Evolutionary conservation across 768 basidiomycete genomes (phyloP).

Genomic region (Mycena indigotica): DNA sequence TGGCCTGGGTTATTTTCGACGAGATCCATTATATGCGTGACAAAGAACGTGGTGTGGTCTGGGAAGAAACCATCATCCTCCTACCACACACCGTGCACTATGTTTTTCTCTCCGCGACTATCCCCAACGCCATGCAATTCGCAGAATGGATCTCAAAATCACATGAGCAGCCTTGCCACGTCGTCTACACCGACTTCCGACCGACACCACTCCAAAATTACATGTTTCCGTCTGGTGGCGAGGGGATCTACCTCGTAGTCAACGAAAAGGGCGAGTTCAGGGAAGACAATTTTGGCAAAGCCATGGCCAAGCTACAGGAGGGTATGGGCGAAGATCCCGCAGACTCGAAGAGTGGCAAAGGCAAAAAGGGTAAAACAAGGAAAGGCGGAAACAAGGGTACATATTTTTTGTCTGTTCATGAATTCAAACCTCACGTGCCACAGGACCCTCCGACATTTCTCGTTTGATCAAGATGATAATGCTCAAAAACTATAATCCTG

Average conservation of each 20-base stretch:
- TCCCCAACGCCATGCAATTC: conserved; percentile 99
- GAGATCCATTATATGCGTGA: conserved; percentile 99
- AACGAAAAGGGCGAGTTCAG: conserved; percentile 97
- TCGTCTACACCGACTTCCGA: conserved; percentile 98
- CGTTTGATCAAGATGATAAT: conserved; percentile 99
- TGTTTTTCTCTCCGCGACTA: conserved; percentile 98
- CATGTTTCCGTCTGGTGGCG: conserved; percentile 93
- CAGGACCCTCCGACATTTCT: conserved; percentile 90
- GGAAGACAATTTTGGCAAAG: conserved; percentile 97
- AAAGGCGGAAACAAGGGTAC: conserved; percentile 95
- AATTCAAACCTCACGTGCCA: background rate
- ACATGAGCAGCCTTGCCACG: conserved; percentile 97
- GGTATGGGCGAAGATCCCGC: conserved; percentile 89
- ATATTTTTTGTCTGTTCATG: conserved; percentile 12
- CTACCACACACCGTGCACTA: conserved; percentile 95
- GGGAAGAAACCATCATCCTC: conserved; percentile 99
- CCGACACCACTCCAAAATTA: conserved; percentile 98
- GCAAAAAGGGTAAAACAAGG: conserved; percentile 87
- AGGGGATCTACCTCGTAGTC: conserved; percentile 97
- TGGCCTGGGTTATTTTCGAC: conserved; percentile 99
- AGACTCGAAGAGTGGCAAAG: conserved; percentile 80
- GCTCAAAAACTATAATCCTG: conserved; percentile 95
- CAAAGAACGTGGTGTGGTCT: conserved; percentile 98
- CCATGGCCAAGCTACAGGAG: conserved; percentile 92
- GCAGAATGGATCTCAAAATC: conserved; percentile 98